Base-by-base conservation (phyloP, 2,329 filamentous ascomycete genomes). In the Microsporum ferrugineum region DNA sequence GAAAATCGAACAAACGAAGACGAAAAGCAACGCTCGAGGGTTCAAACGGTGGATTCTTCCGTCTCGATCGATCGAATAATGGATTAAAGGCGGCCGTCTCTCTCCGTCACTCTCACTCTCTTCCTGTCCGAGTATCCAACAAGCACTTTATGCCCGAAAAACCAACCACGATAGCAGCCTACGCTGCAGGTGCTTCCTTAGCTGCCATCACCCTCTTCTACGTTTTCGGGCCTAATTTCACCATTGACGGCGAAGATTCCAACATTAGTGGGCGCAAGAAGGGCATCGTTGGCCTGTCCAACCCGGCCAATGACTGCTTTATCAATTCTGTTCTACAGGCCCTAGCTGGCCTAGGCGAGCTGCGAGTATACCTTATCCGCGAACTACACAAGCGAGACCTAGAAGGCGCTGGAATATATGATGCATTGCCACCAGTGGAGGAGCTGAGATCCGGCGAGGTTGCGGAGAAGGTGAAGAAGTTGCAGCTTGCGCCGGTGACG, bases 291-390 rank as follows among this genome's bases (percentile, higher is more conserved):
- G 94, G 94, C 43, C 81, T 97, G 61, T 80, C 81, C 59, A 99
- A 99, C 74, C 86, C 89, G 6, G 94, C 92, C 67, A 99, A 99
- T 75, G 94, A 94, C 74, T 94, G 89, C 78, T 94, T 92, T 75
- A 96, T 97, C 78, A 99, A 99, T 75, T 96, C 91, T 29, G 88
- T 96, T 23, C 83, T 99, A 39, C 94, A 99, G 77, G 91, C 90
- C 5, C 81, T 99, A 49, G 92, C 94, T 12, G 94, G 94, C 2
- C 79, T 97, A 36, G 88, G 88, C 57, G 91, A 97, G 72, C 79
- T 99, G 70, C 86, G 94, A 65, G 76, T 94, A 66, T 99, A 96
- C 76, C 79, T 99, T 64, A 96, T 97, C 70, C 84, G 90, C 66
- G 92, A 97, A 76, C 87, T 88, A 38, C 90, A 96, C 74, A 84